These are phyloP conservation scores for Solanum appendiculatum DNA, from an alignment of 257 asterid genomes.

Conservation along the genomic window DNA sequence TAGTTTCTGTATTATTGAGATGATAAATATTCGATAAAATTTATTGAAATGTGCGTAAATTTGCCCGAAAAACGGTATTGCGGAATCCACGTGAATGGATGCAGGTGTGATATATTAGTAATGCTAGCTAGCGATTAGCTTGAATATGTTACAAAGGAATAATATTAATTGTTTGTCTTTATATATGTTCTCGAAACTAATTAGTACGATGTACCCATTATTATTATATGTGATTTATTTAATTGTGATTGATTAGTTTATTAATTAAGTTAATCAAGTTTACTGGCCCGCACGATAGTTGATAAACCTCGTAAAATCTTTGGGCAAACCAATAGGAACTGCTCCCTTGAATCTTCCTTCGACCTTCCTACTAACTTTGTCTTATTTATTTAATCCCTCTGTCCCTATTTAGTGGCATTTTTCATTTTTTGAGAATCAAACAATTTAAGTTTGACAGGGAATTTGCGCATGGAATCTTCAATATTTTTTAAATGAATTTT, in stretches of 20 bases:
- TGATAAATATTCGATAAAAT: not conserved
- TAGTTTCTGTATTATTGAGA: not conserved
- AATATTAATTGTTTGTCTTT: not conserved
- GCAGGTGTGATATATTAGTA: not conserved
- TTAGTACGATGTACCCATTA: not conserved
- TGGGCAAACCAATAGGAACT: not conserved
- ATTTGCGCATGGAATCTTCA: too few species aligned
- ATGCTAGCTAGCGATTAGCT: not conserved
- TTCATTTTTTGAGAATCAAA: too few species aligned
- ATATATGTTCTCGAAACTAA: not conserved
- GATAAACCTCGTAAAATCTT: not conserved
- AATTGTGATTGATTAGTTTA: not conserved
- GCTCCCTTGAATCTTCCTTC: not conserved
- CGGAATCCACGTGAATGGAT: not conserved
- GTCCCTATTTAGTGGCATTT: too few species aligned
- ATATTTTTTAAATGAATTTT: too few species aligned
- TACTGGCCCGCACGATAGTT: not conserved
- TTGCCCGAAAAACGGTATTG: not conserved
- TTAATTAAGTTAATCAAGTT: not conserved
- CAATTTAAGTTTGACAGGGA: too few species aligned
- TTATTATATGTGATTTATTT: not conserved
- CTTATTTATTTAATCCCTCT: too few species aligned
- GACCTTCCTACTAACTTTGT: not conserved
- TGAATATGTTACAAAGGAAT: not conserved
- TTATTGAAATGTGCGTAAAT: not conserved